phyloP scores from a whole-genome alignment of 2,329 filamentous ascomycete genomes.

The Rhinocladiella mackenziei region DNA sequence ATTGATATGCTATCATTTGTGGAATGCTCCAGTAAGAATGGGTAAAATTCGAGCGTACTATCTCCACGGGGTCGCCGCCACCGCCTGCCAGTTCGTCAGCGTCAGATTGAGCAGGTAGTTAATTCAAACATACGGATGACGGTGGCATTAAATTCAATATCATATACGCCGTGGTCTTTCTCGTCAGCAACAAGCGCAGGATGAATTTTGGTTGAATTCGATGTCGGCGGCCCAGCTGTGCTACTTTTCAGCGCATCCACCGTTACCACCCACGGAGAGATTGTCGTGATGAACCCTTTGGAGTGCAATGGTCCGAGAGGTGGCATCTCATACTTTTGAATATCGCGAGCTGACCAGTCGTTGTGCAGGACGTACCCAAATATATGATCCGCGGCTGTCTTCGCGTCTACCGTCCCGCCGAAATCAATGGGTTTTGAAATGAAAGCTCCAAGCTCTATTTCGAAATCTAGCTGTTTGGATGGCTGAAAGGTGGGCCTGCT shows the following conservation, averaged over 20 bases:
- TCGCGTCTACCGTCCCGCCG: slow-evolving; percentile 59
- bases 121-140: slow-evolving; percentile 4
- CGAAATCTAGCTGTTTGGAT: slow-evolving; percentile 66
- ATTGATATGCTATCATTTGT: slow-evolving; percentile 12
- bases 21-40: slow-evolving; percentile 9
- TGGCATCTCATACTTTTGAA: slow-evolving; percentile 9
- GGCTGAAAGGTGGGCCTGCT: slow-evolving; percentile 48
- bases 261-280: slow-evolving; percentile 61
- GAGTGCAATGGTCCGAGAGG: slow-evolving; percentile 59
- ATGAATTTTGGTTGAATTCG: background rate
- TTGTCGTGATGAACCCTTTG: slow-evolving; percentile 57
- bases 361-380: slow-evolving; percentile 79
- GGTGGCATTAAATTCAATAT: slow-evolving; percentile 6
- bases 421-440: slow-evolving; percentile 61
- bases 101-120: background rate
- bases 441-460: slow-evolving; percentile 74
- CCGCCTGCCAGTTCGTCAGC: too few relatives aligned
- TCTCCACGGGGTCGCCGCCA: background rate
- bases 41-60: slow-evolving; percentile 5
- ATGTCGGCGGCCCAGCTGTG: background rate
- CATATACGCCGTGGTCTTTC: slow-evolving; percentile 9
- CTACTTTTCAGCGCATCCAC: slow-evolving; percentile 49
- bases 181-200: slow-evolving; percentile 3
- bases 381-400: slow-evolving; percentile 63
- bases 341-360: slow-evolving; percentile 56